These are phyloP conservation scores for Physcomitrellopsis africana DNA, from an alignment of 225 moss, liverwort and hornwort species.

Conservation along the genomic window DNA sequence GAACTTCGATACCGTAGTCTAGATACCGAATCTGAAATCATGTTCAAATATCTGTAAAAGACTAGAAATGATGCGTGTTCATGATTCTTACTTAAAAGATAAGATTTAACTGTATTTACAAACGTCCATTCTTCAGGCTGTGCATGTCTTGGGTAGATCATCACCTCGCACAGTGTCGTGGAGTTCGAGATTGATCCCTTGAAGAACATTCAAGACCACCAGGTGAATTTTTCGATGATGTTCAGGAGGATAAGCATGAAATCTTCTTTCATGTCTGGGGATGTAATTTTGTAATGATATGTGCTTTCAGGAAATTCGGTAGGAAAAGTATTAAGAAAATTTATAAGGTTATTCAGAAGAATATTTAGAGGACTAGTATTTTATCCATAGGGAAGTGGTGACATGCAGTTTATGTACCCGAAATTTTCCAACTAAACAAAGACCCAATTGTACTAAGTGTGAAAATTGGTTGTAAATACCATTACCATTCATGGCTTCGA, in stretches of 20 bases:
- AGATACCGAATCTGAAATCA: neutral
- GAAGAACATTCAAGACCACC: no score
- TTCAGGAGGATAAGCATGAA: neutral
- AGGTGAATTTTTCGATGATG: neutral
- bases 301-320: neutral
- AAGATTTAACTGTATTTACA: no score
- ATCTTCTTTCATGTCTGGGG: neutral
- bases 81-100: neutral
- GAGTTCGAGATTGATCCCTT: no score
- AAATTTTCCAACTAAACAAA: neutral
- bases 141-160: neutral
- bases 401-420: slow-evolving; percentile 19
- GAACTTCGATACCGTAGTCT: no score
- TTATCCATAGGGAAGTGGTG: slow-evolving; percentile 25
- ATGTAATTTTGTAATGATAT: neutral
- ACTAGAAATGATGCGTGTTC: neutral
- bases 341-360: neutral
- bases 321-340: neutral
- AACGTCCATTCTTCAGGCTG: neutral
- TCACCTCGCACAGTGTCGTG: neutral
- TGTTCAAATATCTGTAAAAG: neutral
- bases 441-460: neutral
- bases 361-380: slow-evolving; percentile 11
- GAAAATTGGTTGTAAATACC: neutral
- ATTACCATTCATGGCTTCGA: slow-evolving; percentile 7